A percentile compares a stretch with the other conserved stretches of the same genome.
Evolutionary conservation across 2,329 filamentous ascomycete species (phyloP).

Genomic region (Pseudofabraea citricarpa): DNA sequence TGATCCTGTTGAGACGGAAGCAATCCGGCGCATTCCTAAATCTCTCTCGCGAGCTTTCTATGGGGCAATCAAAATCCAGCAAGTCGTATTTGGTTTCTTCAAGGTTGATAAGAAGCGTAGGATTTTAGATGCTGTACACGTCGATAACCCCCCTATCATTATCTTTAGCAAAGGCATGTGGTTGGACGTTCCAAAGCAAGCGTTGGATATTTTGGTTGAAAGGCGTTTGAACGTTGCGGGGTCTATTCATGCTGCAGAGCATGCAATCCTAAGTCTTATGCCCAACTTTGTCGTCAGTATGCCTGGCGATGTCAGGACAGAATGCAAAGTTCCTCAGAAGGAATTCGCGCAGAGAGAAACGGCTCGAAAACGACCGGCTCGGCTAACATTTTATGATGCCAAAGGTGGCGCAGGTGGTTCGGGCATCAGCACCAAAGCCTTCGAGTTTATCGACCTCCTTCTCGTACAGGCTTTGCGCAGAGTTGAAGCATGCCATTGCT

Average conservation of each 20-base stretch:
- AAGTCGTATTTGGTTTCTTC: conserved; percentile 94
- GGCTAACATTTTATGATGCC: conserved; percentile 91
- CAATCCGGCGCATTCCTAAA: conserved; percentile 64
- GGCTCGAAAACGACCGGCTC: conserved; percentile 74
- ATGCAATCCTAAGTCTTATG: conserved; percentile 80
- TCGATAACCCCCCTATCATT: conserved; percentile 89
- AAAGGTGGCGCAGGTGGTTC: conserved; percentile 81
- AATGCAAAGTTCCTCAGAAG: conserved; percentile 86
- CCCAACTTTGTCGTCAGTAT: conserved; percentile 87
- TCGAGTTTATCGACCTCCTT: conserved; percentile 82
- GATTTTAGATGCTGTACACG: conserved; percentile 85
- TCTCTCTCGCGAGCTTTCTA: conserved; percentile 72
- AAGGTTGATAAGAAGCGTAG: conserved; percentile 84
- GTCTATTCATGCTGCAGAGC: conserved; percentile 91
- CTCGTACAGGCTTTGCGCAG: conserved; percentile 71
- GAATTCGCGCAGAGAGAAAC: conserved; percentile 73
- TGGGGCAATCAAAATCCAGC: conserved; percentile 78
- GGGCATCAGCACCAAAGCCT: conserved; percentile 87
- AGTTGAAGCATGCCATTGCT: conserved; percentile 71
- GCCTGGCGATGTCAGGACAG: conserved; percentile 87
- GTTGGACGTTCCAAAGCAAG: conserved; percentile 80
- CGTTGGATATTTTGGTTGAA: conserved; percentile 72
- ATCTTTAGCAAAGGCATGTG: conserved; percentile 87
- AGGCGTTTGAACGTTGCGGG: conserved; percentile 76
- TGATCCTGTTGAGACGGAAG: conserved; percentile 88